A percentile compares a stretch with the other conserved stretches of the same genome.
Evolutionary conservation across 208 protist species (phyloP).

Genomic region (Leishmania lainsoni): DNA sequence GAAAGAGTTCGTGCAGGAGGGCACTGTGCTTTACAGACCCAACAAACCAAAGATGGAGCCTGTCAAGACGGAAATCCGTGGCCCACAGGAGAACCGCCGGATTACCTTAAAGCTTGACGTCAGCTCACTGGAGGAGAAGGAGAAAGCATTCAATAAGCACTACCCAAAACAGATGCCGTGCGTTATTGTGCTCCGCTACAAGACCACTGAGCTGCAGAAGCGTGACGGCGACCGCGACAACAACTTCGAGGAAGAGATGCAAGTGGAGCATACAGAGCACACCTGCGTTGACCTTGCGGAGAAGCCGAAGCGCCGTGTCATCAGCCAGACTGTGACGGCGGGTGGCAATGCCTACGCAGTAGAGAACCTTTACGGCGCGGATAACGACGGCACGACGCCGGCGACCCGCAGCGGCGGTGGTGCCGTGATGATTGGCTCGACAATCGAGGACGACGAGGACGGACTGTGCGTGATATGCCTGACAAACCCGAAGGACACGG

Average conservation of each 20-base stretch:
- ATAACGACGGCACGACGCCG: slow-evolving; percentile 51
- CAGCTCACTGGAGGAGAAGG: slow-evolving; percentile 76
- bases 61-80: slow-evolving; percentile 65
- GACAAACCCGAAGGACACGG: slow-evolving; percentile 89
- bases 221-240: slow-evolving; percentile 32
- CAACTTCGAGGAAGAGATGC: slow-evolving; percentile 42
- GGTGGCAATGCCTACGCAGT: slow-evolving; percentile 82
- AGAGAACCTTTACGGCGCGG: slow-evolving; percentile 87
- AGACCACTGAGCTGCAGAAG: slow-evolving; percentile 62
- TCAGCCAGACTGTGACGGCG: slow-evolving; percentile 82
- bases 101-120: slow-evolving; percentile 82
- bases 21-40: slow-evolving; percentile 80
- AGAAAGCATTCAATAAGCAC: slow-evolving; percentile 86
- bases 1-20: slow-evolving; percentile 78
- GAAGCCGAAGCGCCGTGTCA: slow-evolving; percentile 80
- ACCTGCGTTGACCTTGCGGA: slow-evolving; percentile 83
- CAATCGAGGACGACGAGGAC: slow-evolving; percentile 83
- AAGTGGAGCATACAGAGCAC: slow-evolving; percentile 88
- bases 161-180: slow-evolving; percentile 92
- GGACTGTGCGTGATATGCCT: slow-evolving; percentile 95
- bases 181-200: slow-evolving; percentile 89
- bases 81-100: slow-evolving; percentile 71
- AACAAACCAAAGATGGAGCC: slow-evolving; percentile 92
- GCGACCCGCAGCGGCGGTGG: slow-evolving; percentile 38
- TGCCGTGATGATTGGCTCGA: slow-evolving; percentile 79